Evolutionary conservation across 2,329 filamentous ascomycete genomes (phyloP).

Genomic region (Onygenales sp.): DNA sequence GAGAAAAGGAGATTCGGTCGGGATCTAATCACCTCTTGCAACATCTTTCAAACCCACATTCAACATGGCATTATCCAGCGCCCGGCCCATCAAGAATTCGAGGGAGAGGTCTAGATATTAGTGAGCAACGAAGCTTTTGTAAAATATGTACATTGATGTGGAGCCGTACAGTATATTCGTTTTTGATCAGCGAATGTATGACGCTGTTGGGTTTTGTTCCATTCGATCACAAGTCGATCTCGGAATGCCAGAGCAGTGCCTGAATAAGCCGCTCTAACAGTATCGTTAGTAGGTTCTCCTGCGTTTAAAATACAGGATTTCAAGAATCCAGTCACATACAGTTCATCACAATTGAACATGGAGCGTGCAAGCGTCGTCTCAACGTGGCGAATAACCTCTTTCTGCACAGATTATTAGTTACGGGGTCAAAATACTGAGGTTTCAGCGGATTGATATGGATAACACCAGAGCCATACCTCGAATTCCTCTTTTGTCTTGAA

Average conservation of each 20-base stretch:
- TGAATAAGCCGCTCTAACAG: conserved; percentile 65
- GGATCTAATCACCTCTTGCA: conserved; percentile 57
- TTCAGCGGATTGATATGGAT: neutral
- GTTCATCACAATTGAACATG: conserved; percentile 96
- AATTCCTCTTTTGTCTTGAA: conserved; percentile 79
- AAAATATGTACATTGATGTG: neutral
- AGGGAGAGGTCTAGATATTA: conserved; percentile 63
- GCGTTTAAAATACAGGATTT: neutral
- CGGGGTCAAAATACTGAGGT: neutral
- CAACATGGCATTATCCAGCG: conserved; percentile 96
- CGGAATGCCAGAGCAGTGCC: conserved; percentile 87
- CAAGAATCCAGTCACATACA: conserved; percentile 26
- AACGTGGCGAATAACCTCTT: conserved; percentile 83
- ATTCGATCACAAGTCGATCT: conserved; percentile 85
- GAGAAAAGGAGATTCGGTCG: neutral
- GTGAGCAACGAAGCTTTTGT: conserved; percentile 2
- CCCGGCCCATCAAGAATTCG: conserved; percentile 94
- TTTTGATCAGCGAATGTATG: conserved; percentile 88
- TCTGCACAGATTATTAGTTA: conserved; percentile 36
- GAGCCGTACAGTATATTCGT: conserved; percentile 68
- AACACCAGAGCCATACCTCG: conserved; percentile 32
- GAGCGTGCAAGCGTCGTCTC: conserved; percentile 93
- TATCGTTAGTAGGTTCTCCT: conserved; percentile 1
- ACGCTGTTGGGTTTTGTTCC: conserved; percentile 96
- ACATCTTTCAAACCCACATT: conserved; percentile 83